Evolutionary conservation across 176 grass and related monocot species (phyloP), one percentile per base, ranked within the genome.

Genomic region (Paspalum vaginatum): DNA sequence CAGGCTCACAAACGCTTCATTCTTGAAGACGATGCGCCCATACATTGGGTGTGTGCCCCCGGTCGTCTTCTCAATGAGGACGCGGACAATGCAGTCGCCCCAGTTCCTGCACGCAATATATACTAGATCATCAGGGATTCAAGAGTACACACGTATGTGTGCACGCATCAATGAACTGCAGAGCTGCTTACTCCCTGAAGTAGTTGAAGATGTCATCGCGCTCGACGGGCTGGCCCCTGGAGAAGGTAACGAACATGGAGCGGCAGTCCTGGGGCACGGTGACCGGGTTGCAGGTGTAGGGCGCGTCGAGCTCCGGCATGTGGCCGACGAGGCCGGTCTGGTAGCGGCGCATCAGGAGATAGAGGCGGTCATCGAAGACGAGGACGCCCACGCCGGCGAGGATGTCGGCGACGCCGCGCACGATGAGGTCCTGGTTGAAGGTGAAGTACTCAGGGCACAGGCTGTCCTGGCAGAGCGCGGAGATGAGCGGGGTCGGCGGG

Each of bases 171-270:
- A n/a, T n/a, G n/a, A n/a, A n/a, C n/a, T 32, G 32, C 32, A 32
- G 2, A 32, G 3, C 32, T 2, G 3, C 32, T 32, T 32, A 32
- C 32, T 86, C 10, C 2, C 22, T 89, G 63, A 93, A 97, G 70
- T 93, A 85, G 47, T 91, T 70, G 9, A 76, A 76, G 20, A 97
- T 91, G 44, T 93, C 85, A 15, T 87, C 78, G 20, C 86, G 72
- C 0, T 39, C 76, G 2, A 91, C 47, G 25, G 91, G 62, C 27
- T 87, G 61, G 6, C 91, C 91, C 61, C 72, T 87, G 4, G 93
- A 93, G 73, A 97, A 91, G 45, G 90, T 93, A 41, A 93, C 73
- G 86, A 97, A 91, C 88, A 93, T 89, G 18, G 91, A 91, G 14
- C 91, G 78, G 57, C 32, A 65, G 83, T 97, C 91, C 70, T 86